phyloP scores from a whole-genome alignment of 1,284 basidiomycete genomes.

The Leucocoprinus gongylophorus region DNA sequence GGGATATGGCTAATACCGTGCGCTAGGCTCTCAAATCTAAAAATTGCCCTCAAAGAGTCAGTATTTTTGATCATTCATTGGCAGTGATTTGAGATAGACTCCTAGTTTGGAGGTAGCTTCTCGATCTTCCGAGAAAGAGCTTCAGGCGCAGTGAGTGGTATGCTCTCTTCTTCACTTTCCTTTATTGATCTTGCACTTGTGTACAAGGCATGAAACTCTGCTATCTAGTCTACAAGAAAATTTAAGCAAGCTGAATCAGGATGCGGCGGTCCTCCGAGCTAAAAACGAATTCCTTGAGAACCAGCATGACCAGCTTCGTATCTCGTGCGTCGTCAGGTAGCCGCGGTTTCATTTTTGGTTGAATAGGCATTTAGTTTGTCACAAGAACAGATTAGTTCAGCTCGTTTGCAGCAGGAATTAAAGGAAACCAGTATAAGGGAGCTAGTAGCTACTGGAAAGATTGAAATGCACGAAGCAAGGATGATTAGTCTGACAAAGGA shows the following conservation, averaged over 20 bases:
- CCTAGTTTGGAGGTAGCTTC: conserved; percentile 1
- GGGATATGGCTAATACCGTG: background rate
- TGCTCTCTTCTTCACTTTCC: background rate
- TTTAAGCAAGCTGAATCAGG: conserved; percentile 21
- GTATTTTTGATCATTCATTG: background rate
- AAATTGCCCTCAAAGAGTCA: conserved; percentile 9
- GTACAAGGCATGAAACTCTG: conserved; percentile 17
- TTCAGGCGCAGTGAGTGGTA: background rate
- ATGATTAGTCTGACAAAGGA: conserved; percentile 7
- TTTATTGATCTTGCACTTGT: background rate
- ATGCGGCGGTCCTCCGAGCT: conserved; percentile 16
- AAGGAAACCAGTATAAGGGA: conserved; percentile 17
- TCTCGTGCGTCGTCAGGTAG: background rate
- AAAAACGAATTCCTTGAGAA: conserved; percentile 22
- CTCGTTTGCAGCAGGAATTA: conserved; percentile 21
- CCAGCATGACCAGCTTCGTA: conserved; percentile 18
- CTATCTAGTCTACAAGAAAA: conserved; percentile 19
- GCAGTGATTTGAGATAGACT: background rate
- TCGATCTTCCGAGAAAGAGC: conserved; percentile 5
- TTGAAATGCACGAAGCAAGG: conserved; percentile 5
- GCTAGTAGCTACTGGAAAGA: conserved; percentile 9
- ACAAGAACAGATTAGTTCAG: conserved; percentile 21
- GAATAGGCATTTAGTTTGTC: conserved; percentile 16
- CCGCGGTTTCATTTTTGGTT: background rate
- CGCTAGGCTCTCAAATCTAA: conserved; percentile 3